Base-by-base conservation (phyloP, 164 flowering plant species). In the Magnolia kwangsiensis region DNA sequence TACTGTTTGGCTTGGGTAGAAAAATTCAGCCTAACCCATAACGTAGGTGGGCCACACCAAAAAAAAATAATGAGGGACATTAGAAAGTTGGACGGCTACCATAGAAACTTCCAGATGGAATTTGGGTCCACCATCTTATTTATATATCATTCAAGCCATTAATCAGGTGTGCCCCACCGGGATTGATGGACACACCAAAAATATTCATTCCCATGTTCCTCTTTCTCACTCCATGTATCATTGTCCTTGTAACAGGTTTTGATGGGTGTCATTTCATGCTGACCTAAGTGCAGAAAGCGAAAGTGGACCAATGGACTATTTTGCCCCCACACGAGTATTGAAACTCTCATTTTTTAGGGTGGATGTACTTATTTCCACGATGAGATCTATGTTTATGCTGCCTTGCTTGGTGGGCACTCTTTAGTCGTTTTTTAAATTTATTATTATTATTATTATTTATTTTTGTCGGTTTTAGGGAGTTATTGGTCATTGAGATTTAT, bases 211-310 rank as follows among this genome's bases (percentile, higher is more conserved):
- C 5, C 11, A 50, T 49, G 20, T 72, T 50, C 11, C 27, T 72
- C 50, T 55, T 6, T 8, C 14, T 51, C 8, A 55, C 4, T 55
- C 61, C 16, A 49, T 45, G 31, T 13, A 10, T 67, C 18, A 19
- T 7, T 68, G 19, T 78, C 29, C 27, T 45, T 21, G 59, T 16
- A 37, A 50, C 87, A 91, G 96, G 96, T 76, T 85, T 74, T 83
- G 87, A 89, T 80, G 96, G 94, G 37, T 91, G 96, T 78, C 93
- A 82, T 77, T 91, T 88, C 50, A 23, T 77, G 14, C 0, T 67
- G 37, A 55, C 0, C 78, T 75, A 66, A 66, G 37, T 11, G 3
- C 16, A 49, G 49, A 37, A 18, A 50, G 20, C 7, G 20, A 24
- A 20, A 14, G 11, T 65, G 49, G 10, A 24, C 45, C 74, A 55